phyloP scores from a whole-genome alignment of 2,329 filamentous ascomycete species.

The Apiospora hydei region DNA sequence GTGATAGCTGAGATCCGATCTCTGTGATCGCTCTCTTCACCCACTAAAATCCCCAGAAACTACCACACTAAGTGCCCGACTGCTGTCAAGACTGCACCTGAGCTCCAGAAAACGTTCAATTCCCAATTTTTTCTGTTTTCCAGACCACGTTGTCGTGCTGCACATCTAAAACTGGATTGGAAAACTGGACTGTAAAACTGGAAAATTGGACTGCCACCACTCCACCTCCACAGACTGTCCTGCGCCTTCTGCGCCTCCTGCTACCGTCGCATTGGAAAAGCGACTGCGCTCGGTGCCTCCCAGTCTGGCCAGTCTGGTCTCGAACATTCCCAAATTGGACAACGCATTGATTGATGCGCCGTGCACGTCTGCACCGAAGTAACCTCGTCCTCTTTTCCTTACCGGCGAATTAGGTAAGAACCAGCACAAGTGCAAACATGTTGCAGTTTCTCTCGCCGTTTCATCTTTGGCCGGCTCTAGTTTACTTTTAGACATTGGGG shows the following conservation, averaged over 20 bases:
- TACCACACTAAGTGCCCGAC: constrained; percentile 9
- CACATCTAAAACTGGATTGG: background rate
- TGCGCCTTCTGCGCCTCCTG: background rate
- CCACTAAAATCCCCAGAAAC: constrained; percentile 19
- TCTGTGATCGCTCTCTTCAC: background rate
- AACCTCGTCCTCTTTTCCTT: background rate
- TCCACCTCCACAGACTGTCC: constrained; percentile 7
- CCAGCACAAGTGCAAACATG: background rate
- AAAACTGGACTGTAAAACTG: constrained; percentile 6
- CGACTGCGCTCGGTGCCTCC: background rate
- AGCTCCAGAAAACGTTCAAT: constrained; percentile 20
- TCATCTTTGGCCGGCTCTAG: constrained; percentile 7
- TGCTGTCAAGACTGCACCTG: background rate
- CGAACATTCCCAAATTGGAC: constrained; percentile 13
- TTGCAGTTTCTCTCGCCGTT: background rate
- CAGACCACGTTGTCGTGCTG: background rate
- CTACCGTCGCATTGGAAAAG: constrained; percentile 5
- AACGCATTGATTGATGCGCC: background rate
- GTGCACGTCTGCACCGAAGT: background rate
- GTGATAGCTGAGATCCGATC: background rate
- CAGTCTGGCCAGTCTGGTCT: background rate
- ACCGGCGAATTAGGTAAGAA: background rate
- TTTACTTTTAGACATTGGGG: background rate
- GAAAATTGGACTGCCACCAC: background rate
- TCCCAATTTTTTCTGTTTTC: constrained; percentile 11